Evolutionary conservation across 306 rosid genomes (phyloP), one percentile per base, ranked within the genome.

Genomic region (Ammopiptanthus mongolicus): DNA sequence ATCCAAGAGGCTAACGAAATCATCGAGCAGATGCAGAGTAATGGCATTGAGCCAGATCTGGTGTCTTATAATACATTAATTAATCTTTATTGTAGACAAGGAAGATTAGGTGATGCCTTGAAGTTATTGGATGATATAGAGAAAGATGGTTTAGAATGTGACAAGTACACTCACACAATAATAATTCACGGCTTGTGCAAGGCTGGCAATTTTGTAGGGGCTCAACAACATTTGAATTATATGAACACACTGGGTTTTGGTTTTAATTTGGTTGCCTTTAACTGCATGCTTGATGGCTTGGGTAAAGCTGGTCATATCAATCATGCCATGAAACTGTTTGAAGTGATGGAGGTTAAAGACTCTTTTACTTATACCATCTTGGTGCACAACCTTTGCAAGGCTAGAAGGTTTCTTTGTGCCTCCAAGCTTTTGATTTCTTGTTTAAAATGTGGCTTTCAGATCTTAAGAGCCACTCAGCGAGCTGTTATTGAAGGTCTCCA

Each of bases 351-450:
- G 84, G 83, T 64, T 34, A 90, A 67, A 84, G 98, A 94, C 69
- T 81, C 88, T 19, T 73, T 83, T 75, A 86, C 95, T 1, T 88
- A 87, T 68, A 84, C 88, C 60, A 88, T 89, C 60, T 76, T 89
- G 82, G 90, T 87, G 84, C 85, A 86, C 77, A 88, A 86, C 83
- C 98, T 94, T 86, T 94, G 96, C 86, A 86, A 74, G 88, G 89
- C 78, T 28, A 21, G 90, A 28, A 84, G 87, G 82, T 86, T 79
- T 25, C 83, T 76, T 29, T 67, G 75, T 73, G 97, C 98, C 3
- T 87, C 96, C 33, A 90, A 89, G 76, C 64, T 87, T 71, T 77
- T 91, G 84, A 8, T 85, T 47, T 67, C 83, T 71, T 87, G 91
- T 76, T 25, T 88, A 52, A 86, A 82, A 82, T 50, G 72, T 23